These are phyloP conservation scores for Cardamine occulta DNA, from an alignment of 345 rosid genomes.

Conservation along the genomic window DNA sequence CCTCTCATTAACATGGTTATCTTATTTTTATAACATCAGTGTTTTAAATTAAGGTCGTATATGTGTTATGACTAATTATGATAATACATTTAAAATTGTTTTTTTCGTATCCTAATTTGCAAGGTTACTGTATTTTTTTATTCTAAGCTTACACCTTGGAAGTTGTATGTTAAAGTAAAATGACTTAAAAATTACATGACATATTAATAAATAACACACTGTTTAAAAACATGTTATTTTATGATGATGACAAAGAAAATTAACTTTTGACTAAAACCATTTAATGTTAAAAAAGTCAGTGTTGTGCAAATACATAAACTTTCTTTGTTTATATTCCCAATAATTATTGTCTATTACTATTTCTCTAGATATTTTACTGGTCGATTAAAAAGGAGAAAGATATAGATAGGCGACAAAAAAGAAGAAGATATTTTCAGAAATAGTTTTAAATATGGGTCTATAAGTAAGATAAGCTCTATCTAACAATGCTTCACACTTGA, in stretches of 20 bases:
- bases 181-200: background rate
- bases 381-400: background rate
- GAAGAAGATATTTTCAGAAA: constrained; percentile 25
- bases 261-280: background rate
- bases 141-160: background rate
- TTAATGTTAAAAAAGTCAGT: background rate
- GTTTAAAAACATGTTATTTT: background rate
- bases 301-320: background rate
- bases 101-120: background rate
- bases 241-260: background rate
- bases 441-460: constrained; percentile 24
- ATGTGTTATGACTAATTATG: background rate
- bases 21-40: background rate
- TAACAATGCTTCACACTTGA: background rate
- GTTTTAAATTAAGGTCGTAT: background rate
- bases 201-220: background rate
- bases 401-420: background rate
- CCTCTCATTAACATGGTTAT: background rate
- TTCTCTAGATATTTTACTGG: constrained; percentile 29
- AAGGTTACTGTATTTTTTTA: background rate
- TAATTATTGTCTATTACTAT: background rate
- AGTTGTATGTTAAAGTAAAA: background rate
- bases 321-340: background rate
- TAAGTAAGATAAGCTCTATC: constrained; percentile 8
- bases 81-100: background rate